Evolutionary conservation across 1,139 yeast species (phyloP), one percentile per base, ranked within the genome.

Genomic region (Magnusiomyces clavatus): DNA sequence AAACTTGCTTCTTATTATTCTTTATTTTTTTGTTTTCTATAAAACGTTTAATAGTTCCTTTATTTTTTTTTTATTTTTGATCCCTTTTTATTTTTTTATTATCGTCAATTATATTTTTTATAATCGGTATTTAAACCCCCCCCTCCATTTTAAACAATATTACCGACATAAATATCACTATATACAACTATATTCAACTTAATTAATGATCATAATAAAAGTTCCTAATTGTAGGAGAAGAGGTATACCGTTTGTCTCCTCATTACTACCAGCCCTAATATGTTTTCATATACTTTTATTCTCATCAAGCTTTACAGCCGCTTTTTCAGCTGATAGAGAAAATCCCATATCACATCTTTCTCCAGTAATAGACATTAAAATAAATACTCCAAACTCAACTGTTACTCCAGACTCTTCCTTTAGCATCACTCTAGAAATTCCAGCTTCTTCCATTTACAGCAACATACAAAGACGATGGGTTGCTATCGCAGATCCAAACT

Each of bases 401-500:
- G 50, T 48, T 12, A 14, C 50, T 4, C 51, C 55, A 14, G 54
- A 53, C 29, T 49, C 54, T 20, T 51, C 49, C 14, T 51, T 61
- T 29, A 53, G 60, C 16, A 48, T 63, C 8, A 53, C 54, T 19
- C 52, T 64, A 6, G 53, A 53, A 41, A 56, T 65, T 36, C 67
- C 67, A 1, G 52, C 64, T 2, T 55, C 60, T 2, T 46, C 59
- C 16, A 57, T 58, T 44, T 58, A 62, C 53, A 60, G 61, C 54
- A 60, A 64, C 50, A 48, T 64, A 20, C 52, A 57, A 37, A 60
- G 69, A 13, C 57, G 66, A 29, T 65, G 69, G 69, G 61, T 64
- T 59, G 66, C 67, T 12, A 55, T 59, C 14, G 54, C 65, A 1
- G 69, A 65, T 48, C 69, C 69, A 3, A 62, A 62, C 47, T 60